Base-by-base conservation (phyloP, 169 alveolate genomes). In the Cryptosporidium viatorum region DNA sequence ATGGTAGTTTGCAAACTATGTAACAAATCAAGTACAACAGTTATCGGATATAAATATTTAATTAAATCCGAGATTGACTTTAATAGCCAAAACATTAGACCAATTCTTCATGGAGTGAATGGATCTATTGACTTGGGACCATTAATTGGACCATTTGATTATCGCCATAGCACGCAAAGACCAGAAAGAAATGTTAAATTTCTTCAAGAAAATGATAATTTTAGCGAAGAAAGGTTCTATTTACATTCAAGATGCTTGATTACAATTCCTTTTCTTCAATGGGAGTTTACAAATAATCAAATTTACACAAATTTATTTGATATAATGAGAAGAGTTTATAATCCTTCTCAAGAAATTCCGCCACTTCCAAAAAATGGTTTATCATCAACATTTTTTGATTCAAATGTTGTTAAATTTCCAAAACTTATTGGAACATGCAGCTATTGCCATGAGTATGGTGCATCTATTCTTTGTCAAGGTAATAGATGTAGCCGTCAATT, bases 121-220 rank as follows among this genome's bases (percentile, higher is more conserved):
- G 89, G 89, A 3, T 80, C 89, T 21, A 80, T 80, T 16, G 89
- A 80, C 37, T 18, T 80, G n/a, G 89, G 89, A 12, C 75, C 89
- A n/a, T 37, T 80, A 43, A 62, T 80, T 16, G 89, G 89, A 14
- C 89, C 89, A 5, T 80, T 80, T 62, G 62, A 80, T 67, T 80
- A 80, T 65, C 33, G 43, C 16, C 39, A 29, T 14, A 70, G 75
- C 43, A 65, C 73, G 29, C 55, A 62, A 18, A 80, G 52, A 41
- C 74, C 68, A 23, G 69, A 43, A 16, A 52, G 62, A 50, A 71
- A 21, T 55, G 39, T 41, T 5, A 58, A 39, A 21, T 26, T 6
- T 12, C 50, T 31, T 18, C 16, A 3, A 43, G 29, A 41, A 39
- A 41, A 65, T 26, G 41, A 39, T 59, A 23, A 31, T 31, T 10